These are phyloP conservation scores for Teunomyces lycoperdinae DNA, from an alignment of 805 yeast species.

Conservation along the genomic window DNA sequence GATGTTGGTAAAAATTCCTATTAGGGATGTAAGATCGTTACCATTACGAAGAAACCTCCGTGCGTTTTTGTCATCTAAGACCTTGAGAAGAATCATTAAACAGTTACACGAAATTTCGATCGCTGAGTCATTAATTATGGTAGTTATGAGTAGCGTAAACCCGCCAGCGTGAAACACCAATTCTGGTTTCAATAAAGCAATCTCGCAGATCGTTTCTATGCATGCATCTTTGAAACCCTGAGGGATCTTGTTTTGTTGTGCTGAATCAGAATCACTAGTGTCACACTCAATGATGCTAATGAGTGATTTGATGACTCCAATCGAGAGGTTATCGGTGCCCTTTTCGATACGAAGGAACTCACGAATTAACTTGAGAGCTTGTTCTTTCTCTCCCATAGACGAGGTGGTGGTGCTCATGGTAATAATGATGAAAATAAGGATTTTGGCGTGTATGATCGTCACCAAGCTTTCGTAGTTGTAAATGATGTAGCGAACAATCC, in stretches of 20 bases:
- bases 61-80: slow-evolving; percentile 57
- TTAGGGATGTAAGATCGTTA: slow-evolving; percentile 56
- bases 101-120: slow-evolving; percentile 18
- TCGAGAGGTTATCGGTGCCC: slow-evolving; percentile 52
- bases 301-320: slow-evolving; percentile 66
- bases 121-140: slow-evolving; percentile 25
- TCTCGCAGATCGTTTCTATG: slow-evolving; percentile 38
- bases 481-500: slow-evolving; percentile 66
- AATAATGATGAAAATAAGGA: slow-evolving; percentile 62
- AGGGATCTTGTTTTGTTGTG: slow-evolving; percentile 10
- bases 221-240: slow-evolving; percentile 43
- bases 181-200: slow-evolving; percentile 38
- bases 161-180: slow-evolving; percentile 52
- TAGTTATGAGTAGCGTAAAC: slow-evolving; percentile 44
- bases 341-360: slow-evolving; percentile 50
- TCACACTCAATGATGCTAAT: slow-evolving; percentile 26
- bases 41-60: slow-evolving; percentile 57
- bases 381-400: slow-evolving; percentile 62
- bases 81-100: slow-evolving; percentile 47
- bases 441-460: slow-evolving; percentile 49
- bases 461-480: slow-evolving; percentile 52
- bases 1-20: slow-evolving; percentile 63
- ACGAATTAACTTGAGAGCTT: slow-evolving; percentile 72
- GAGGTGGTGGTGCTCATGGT: slow-evolving; percentile 60
- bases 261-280: background rate